phyloP scores from a whole-genome alignment of 371 early-diverging fungal genomes.

The Nematocida ausubeli region DNA sequence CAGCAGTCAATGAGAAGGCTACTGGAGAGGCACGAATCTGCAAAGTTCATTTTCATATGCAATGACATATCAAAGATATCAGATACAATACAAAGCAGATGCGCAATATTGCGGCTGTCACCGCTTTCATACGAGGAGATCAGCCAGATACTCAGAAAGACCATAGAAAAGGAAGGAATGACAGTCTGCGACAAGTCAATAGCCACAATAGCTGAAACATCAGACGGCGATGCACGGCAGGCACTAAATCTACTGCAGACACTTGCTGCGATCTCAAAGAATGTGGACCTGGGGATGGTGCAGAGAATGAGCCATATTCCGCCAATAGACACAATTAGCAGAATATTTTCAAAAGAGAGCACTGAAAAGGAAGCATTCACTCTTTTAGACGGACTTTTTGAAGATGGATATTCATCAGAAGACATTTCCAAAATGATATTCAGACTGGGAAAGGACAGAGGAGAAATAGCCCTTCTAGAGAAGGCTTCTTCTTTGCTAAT shows the following conservation, averaged over 20 bases:
- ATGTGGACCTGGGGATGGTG: background rate
- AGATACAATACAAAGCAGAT: slow-evolving; percentile 95
- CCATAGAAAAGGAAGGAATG: slow-evolving; percentile 77
- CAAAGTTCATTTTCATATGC: slow-evolving; percentile 93
- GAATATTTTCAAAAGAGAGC: slow-evolving; percentile 32
- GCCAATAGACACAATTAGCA: slow-evolving; percentile 24
- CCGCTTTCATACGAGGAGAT: slow-evolving; percentile 74
- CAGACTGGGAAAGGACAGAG: slow-evolving; percentile 37
- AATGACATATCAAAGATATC: slow-evolving; percentile 91
- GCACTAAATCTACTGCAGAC: slow-evolving; percentile 87
- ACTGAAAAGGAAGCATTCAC: background rate
- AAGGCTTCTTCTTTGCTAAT: slow-evolving; percentile 23
- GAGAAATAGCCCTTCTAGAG: slow-evolving; percentile 27
- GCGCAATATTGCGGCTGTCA: slow-evolving; percentile 83
- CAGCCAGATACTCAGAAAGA: slow-evolving; percentile 73
- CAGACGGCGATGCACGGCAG: slow-evolving; percentile 97
- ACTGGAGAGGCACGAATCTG: slow-evolving; percentile 87
- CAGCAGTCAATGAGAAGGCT: slow-evolving; percentile 86
- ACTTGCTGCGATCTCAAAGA: slow-evolving; percentile 22
- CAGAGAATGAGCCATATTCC: slow-evolving; percentile 46
- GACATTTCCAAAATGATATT: slow-evolving; percentile 52
- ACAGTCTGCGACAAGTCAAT: slow-evolving; percentile 64
- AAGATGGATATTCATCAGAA: slow-evolving; percentile 45
- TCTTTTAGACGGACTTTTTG: slow-evolving; percentile 22
- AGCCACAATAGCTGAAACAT: slow-evolving; percentile 82